A percentile compares a stretch with the other conserved stretches of the same genome.
Evolutionary conservation across 441 rosid genomes (phyloP).

Genomic region (Jatropha multifida): DNA sequence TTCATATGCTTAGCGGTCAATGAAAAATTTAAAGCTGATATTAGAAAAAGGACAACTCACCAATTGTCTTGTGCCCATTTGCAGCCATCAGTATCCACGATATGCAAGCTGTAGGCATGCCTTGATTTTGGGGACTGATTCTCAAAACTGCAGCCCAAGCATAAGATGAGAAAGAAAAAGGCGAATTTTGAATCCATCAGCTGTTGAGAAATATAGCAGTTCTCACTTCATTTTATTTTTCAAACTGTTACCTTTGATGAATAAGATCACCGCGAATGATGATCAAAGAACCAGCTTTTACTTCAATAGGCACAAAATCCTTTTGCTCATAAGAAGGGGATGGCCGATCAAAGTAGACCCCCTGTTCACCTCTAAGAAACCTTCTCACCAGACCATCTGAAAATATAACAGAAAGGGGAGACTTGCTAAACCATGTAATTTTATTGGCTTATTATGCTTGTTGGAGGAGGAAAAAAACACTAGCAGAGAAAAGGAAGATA

Average conservation of each 20-base stretch:
- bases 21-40: background rate
- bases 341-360: conserved; percentile 76
- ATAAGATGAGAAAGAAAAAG: conserved; percentile 16
- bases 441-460: conserved; percentile 10
- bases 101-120: conserved; percentile 95
- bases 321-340: conserved; percentile 74
- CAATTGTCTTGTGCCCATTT: conserved; percentile 90
- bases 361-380: conserved; percentile 76
- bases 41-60: conserved; percentile 31
- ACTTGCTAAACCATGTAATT: conserved; percentile 12
- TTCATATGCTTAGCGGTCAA: background rate
- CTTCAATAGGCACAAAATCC: conserved; percentile 83
- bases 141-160: conserved; percentile 58
- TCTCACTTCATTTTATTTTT: conserved; percentile 3
- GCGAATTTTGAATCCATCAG: background rate
- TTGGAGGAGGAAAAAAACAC: background rate
- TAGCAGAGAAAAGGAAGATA: conserved; percentile 16
- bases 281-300: conserved; percentile 89
- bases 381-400: conserved; percentile 89
- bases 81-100: conserved; percentile 90
- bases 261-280: conserved; percentile 87
- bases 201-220: background rate
- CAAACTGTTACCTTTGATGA: conserved; percentile 70
- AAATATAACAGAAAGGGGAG: conserved; percentile 14
- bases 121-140: conserved; percentile 83